These are phyloP conservation scores for Trichomonascus vanleenenianus DNA, from an alignment of 805 yeast genomes.

Conservation along the genomic window DNA sequence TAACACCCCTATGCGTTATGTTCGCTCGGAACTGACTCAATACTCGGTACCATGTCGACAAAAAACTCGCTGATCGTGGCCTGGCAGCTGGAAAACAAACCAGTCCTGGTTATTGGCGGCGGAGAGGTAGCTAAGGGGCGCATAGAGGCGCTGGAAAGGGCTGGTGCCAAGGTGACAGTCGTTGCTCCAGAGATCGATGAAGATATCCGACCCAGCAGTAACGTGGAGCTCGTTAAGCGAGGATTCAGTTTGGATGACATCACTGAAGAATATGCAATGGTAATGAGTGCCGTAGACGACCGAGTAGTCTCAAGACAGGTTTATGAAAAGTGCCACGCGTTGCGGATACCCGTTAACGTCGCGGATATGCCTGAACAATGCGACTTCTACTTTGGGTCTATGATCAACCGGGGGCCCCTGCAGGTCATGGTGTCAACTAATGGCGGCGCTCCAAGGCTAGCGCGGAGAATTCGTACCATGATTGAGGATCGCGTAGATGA, in stretches of 20 bases:
- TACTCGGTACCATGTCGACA: neutral
- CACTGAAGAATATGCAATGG: slow-evolving; percentile 48
- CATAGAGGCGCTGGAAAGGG: slow-evolving; percentile 55
- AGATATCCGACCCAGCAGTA: slow-evolving; percentile 19
- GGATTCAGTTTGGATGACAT: slow-evolving; percentile 19
- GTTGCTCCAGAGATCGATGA: slow-evolving; percentile 38
- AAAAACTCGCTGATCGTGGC: slow-evolving; percentile 10
- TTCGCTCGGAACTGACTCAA: too few relatives aligned
- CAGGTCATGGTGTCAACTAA: slow-evolving; percentile 80
- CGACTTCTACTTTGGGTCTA: slow-evolving; percentile 80
- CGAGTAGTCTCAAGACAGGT: slow-evolving; percentile 50
- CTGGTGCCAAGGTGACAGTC: slow-evolving; percentile 64
- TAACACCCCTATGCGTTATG: too few relatives aligned
- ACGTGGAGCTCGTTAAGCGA: slow-evolving; percentile 12
- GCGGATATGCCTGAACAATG: slow-evolving; percentile 82
- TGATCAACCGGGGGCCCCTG: slow-evolving; percentile 61
- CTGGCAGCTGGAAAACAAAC: slow-evolving; percentile 34
- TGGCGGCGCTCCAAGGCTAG: slow-evolving; percentile 73
- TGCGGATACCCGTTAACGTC: slow-evolving; percentile 54
- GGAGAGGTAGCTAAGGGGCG: slow-evolving; percentile 62
- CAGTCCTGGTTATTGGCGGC: slow-evolving; percentile 68
- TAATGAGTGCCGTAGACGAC: slow-evolving; percentile 69
- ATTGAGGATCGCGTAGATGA: slow-evolving; percentile 38
- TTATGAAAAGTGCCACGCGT: slow-evolving; percentile 42
- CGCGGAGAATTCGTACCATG: slow-evolving; percentile 51